A percentile compares a stretch with the other conserved stretches of the same genome.
These are phyloP conservation scores for Tylopilus sp. DNA, from an alignment of 1,284 basidiomycete genomes.

Conservation along the genomic window DNA sequence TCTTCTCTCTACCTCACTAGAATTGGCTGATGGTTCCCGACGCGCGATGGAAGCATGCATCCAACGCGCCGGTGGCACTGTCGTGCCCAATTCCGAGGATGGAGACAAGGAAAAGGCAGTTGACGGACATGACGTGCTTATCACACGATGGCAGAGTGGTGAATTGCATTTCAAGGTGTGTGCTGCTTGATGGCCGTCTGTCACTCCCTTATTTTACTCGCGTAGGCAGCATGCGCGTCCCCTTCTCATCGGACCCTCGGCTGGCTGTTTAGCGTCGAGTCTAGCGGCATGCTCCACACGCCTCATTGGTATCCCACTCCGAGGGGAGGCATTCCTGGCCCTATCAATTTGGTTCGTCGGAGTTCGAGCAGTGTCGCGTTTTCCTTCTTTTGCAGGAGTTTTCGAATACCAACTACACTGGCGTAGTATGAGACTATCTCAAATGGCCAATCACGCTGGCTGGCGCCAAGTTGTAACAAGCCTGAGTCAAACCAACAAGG, in stretches of 20 bases:
- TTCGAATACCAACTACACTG: constrained; percentile 86
- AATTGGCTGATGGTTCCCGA: constrained; percentile 46
- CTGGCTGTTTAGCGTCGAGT: constrained; percentile 79
- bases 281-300: constrained; percentile 55
- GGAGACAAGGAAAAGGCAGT: constrained; percentile 41
- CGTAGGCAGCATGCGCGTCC: constrained; percentile 21
- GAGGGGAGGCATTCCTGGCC: constrained; percentile 42
- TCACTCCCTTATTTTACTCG: background rate
- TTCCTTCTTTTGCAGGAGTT: constrained; percentile 48
- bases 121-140: constrained; percentile 58
- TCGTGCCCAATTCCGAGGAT: constrained; percentile 39
- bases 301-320: constrained; percentile 61
- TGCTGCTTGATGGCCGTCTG: background rate
- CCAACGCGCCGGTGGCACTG: constrained; percentile 50
- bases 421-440: constrained; percentile 78
- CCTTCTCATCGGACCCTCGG: constrained; percentile 68
- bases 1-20: constrained; percentile 56
- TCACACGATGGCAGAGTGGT: constrained; percentile 68
- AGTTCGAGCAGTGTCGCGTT: background rate
- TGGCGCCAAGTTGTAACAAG: constrained; percentile 77
- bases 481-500: constrained; percentile 72
- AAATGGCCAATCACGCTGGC: constrained; percentile 75
- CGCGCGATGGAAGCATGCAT: constrained; percentile 58
- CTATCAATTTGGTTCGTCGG: constrained; percentile 41
- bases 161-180: constrained; percentile 63